A percentile compares a stretch with the other conserved stretches of the same genome.
Conservation (phyloP, 768 basidiomycete species). For the Multifurca ochricompacta region DNA sequence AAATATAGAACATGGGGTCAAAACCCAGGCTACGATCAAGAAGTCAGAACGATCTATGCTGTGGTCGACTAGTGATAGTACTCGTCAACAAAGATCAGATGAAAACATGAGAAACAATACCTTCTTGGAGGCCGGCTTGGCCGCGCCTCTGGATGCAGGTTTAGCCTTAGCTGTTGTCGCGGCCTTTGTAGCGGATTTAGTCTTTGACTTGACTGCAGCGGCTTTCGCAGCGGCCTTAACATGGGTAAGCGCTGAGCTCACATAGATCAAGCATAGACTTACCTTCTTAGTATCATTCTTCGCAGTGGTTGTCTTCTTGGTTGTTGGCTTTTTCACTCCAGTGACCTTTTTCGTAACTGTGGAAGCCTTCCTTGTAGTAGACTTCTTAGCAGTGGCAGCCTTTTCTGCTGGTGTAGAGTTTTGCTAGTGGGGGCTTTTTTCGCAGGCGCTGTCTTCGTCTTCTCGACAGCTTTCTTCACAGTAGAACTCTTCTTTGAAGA, state of each 20-base stretch:
- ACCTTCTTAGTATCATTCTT: slow-evolving; percentile 32
- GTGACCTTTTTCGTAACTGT: slow-evolving; percentile 29
- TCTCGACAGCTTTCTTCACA: slow-evolving; percentile 23
- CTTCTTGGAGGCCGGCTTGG: slow-evolving; percentile 14
- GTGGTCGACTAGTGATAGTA: slow-evolving; percentile 1
- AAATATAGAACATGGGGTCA: slow-evolving; percentile 10
- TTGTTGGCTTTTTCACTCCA: slow-evolving; percentile 30
- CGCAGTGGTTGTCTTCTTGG: slow-evolving; percentile 22
- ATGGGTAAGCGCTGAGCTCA: not conserved
- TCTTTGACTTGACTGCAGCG: slow-evolving; percentile 12
- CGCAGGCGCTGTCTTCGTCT: slow-evolving; percentile 25
- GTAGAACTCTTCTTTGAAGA: slow-evolving; percentile 24
- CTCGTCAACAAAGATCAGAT: not conserved
- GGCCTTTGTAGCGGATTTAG: slow-evolving; percentile 11
- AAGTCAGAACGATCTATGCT: not conserved
- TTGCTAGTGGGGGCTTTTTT: slow-evolving; percentile 32
- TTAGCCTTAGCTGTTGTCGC: slow-evolving; percentile 13
- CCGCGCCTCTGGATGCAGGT: slow-evolving; percentile 7
- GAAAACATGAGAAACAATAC: not conserved
- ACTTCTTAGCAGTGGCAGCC: slow-evolving; percentile 28
- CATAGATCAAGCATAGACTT: not conserved
- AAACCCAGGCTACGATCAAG: not conserved
- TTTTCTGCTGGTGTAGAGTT: slow-evolving; percentile 27
- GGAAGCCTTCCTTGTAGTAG: slow-evolving; percentile 31
- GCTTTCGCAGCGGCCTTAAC: slow-evolving; percentile 17